Evolutionary conservation across 202 grass and related monocot species (phyloP).

Genomic region (Miscanthus sacchariflorus): DNA sequence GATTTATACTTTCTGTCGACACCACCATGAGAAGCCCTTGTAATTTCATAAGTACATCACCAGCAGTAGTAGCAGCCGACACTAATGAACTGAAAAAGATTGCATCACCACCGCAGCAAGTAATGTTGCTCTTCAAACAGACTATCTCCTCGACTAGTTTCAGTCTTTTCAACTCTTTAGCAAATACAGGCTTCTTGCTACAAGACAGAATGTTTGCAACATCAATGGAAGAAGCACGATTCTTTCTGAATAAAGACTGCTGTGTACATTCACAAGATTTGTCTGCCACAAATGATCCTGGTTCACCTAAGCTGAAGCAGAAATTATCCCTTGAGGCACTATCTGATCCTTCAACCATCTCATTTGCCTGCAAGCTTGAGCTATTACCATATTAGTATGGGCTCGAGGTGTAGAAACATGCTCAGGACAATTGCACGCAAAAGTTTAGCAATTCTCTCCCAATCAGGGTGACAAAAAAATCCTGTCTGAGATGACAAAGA

Average conservation of each 20-base stretch:
- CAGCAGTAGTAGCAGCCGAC: slow-evolving; percentile 70
- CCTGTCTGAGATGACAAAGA: slow-evolving; percentile 19
- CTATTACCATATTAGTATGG: slow-evolving; percentile 54
- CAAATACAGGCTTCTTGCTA: slow-evolving; percentile 49
- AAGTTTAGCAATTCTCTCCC: slow-evolving; percentile 41
- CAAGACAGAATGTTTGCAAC: slow-evolving; percentile 55
- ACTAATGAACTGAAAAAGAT: slow-evolving; percentile 89
- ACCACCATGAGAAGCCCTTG: slow-evolving; percentile 77
- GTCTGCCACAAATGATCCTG: slow-evolving; percentile 50
- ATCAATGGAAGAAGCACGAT: slow-evolving; percentile 48
- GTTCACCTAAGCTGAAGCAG: slow-evolving; percentile 55
- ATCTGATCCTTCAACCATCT: slow-evolving; percentile 66
- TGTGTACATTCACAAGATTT: slow-evolving; percentile 56
- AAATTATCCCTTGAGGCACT: slow-evolving; percentile 53
- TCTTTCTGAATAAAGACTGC: slow-evolving; percentile 74
- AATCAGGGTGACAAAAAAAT: slow-evolving; percentile 50
- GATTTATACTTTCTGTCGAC: slow-evolving; percentile 79
- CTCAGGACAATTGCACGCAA: slow-evolving; percentile 34
- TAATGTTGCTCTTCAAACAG: slow-evolving; percentile 62
- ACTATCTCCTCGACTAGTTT: slow-evolving; percentile 73
- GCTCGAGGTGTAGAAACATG: slow-evolving; percentile 45
- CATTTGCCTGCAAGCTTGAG: slow-evolving; percentile 86
- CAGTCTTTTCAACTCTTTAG: slow-evolving; percentile 72
- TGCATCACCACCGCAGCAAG: slow-evolving; percentile 47
- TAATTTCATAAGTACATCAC: slow-evolving; percentile 71